phyloP scores from a whole-genome alignment of 129 eudicot genomes.

The carrot (Daucus carota) region DNA sequence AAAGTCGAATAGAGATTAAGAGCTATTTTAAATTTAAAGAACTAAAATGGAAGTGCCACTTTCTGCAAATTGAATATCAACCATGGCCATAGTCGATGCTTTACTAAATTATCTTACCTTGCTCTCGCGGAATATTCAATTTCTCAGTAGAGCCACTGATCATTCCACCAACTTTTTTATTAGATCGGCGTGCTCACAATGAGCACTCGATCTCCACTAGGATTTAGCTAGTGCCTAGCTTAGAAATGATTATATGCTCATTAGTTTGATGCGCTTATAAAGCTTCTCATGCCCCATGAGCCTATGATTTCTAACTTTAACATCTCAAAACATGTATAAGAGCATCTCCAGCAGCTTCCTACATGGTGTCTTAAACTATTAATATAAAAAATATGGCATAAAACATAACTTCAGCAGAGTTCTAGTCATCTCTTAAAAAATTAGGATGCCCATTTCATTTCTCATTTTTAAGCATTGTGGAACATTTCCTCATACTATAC shows the following conservation, averaged over 20 bases:
- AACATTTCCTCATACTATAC: too few species aligned
- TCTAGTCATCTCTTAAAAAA: too few species aligned
- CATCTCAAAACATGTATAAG: too few species aligned
- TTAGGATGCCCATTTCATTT: too few species aligned
- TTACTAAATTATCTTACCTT: neutral
- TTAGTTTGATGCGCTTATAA: neutral
- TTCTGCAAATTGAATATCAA: neutral
- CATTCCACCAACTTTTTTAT: slow-evolving; percentile 9
- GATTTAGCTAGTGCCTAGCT: slow-evolving; percentile 13
- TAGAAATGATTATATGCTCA: neutral
- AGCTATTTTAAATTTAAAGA: neutral
- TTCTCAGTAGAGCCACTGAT: slow-evolving; percentile 10
- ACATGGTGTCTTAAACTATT: too few species aligned
- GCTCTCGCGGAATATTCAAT: slow-evolving; percentile 8
- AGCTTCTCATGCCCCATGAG: too few species aligned
- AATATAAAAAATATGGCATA: too few species aligned
- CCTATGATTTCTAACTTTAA: too few species aligned
- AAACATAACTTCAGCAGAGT: too few species aligned
- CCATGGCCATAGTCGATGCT: neutral
- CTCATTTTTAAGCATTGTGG: too few species aligned
- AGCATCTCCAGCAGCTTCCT: too few species aligned
- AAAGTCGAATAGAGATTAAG: neutral
- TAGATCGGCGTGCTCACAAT: slow-evolving; percentile 13
- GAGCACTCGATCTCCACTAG: slow-evolving; percentile 6
- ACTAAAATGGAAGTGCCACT: slow-evolving; percentile 1